phyloP scores from a whole-genome alignment of 2,329 filamentous ascomycete species.

The Monosporascus cannonballus region DNA sequence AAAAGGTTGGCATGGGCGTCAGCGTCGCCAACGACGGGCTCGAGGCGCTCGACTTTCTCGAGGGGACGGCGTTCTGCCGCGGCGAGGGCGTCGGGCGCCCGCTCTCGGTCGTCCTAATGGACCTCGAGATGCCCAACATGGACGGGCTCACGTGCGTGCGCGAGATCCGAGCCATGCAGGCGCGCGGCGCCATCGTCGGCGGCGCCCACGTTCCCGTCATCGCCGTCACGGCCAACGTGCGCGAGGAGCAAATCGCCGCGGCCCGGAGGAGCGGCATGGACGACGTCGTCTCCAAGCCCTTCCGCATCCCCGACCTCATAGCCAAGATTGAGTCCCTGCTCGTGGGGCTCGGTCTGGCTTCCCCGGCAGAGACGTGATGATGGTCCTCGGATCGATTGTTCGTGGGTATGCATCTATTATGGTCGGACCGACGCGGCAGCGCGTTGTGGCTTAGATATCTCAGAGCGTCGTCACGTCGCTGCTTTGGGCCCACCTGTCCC shows the following conservation, averaged over 20 bases:
- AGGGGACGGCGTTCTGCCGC: neutral
- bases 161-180: constrained; percentile 33
- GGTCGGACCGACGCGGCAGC: no score
- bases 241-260: constrained; percentile 32
- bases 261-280: constrained; percentile 37
- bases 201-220: constrained; percentile 35
- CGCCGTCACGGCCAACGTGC: constrained; percentile 41
- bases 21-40: constrained; percentile 51
- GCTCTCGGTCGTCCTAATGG: constrained; percentile 21
- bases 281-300: constrained; percentile 53
- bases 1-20: constrained; percentile 42
- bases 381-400: no score
- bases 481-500: no score
- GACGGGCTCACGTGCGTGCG: constrained; percentile 31
- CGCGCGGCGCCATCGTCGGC: constrained; percentile 20
- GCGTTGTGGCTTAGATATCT: no score
- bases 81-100: constrained; percentile 8
- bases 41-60: constrained; percentile 38
- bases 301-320: constrained; percentile 41
- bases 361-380: neutral
- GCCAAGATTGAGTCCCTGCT: constrained; percentile 31
- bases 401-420: no score
- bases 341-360: neutral
- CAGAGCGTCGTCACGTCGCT: no score
- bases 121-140: constrained; percentile 25